Conservation (phyloP, 2,329 filamentous ascomycete genomes). For the Penicillium sp. region DNA sequence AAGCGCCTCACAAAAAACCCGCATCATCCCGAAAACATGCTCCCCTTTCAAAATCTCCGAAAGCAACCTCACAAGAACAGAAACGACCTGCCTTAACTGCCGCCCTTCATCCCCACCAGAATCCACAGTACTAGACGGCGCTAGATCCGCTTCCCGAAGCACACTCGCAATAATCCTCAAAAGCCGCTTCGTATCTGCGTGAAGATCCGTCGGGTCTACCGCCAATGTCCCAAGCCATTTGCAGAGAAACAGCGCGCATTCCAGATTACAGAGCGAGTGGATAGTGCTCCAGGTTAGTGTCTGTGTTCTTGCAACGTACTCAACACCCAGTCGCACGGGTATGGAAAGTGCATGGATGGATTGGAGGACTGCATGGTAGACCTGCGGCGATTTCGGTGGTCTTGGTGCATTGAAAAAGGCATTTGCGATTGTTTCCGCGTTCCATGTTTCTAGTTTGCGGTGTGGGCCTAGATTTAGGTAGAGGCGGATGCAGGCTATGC, state of each 20-base stretch:
- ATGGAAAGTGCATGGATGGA: conserved; percentile 20
- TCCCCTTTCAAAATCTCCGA: background rate
- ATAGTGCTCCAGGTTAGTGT: conserved; percentile 19
- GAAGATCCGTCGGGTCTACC: background rate
- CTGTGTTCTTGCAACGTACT: conserved; percentile 18
- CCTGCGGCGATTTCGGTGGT: background rate
- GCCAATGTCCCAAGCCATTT: conserved; percentile 31
- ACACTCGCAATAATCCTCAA: background rate
- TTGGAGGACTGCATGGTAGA: background rate
- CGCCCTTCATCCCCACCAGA: background rate
- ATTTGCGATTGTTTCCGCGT: background rate
- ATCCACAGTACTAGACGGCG: background rate
- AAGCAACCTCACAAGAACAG: background rate
- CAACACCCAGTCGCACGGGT: conserved; percentile 20
- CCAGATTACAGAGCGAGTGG: conserved; percentile 21
- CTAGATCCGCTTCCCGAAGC: background rate
- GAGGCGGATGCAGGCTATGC: background rate
- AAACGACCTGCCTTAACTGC: background rate
- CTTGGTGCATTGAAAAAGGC: background rate
- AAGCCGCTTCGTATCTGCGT: background rate
- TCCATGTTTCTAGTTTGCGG: background rate
- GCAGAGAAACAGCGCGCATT: conserved; percentile 34
- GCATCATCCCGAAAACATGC: conserved; percentile 5
- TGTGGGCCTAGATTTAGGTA: background rate
- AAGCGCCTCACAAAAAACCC: background rate